Evolutionary conservation across 179 eudicot genomes (phyloP), one percentile per base, ranked within the genome.

Genomic region (Pouteria campechiana): DNA sequence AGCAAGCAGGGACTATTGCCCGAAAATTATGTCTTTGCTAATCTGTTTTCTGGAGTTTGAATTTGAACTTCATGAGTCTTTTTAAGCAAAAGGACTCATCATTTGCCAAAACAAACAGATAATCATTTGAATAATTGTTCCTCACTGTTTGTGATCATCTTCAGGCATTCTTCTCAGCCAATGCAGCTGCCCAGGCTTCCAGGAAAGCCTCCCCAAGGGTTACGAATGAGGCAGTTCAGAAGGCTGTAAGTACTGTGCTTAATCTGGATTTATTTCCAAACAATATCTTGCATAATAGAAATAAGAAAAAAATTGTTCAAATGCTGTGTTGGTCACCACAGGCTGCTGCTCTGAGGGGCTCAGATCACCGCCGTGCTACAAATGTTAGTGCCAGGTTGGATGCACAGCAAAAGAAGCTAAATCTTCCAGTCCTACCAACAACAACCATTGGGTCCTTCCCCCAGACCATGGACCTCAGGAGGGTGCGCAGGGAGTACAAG

Each of bases 381-480:
- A 77, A 52, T 67, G 94, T 83, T 30, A 83, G 83, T 50, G 60
- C 86, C 36, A 81, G 94, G 54, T 69, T 83, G 4, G 90, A 83
- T 48, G 74, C 90, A 48, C 95, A 85, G 53, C 93, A 85, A 54
- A 85, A 85, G 88, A 82, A 85, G 72, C 93, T 85, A 40, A 82
- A 78, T 72, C 93, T 85, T 35, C 95, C 93, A 22, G 33, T 78
- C 25, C 81, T 85, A 29, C 94, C 94, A 25, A 83, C 92, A 40
- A 83, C 94, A 54, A 83, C 94, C 32, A 83, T 76, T 69, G 94
- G 95, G 5, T 85, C 95, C 40, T 85, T 85, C 75, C 95, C 95
- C 17, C 95, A 85, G 60, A 85, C 95, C 8, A 61, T 78, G 13
- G 93, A 85, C 36, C 82, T 85, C 18, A 78, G 95, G 48, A 85